Percentiles rank a stretch among this genome's conserved stretches.
Conservation (phyloP, 108 stramenopile genomes). For the Cyclotella distinguenda region DNA sequence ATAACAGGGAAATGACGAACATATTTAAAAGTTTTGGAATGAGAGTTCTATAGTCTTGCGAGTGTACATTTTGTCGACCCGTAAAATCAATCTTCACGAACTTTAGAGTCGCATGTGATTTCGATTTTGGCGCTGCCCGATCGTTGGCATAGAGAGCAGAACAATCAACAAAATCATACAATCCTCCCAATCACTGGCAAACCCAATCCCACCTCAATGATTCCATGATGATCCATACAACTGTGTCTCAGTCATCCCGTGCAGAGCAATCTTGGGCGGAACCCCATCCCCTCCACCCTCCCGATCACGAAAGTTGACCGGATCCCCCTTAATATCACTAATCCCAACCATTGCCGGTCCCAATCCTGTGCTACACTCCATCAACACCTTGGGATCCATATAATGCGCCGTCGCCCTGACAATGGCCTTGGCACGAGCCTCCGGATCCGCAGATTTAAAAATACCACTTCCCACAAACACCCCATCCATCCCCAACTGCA, state of each 20-base stretch:
- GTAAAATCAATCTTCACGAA: too few relatives aligned
- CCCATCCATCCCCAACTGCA: constrained; percentile 99
- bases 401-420: constrained; percentile 96
- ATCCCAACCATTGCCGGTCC: constrained; percentile 99
- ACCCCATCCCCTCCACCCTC: constrained; percentile 94
- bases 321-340: constrained; percentile 93
- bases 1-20: too few relatives aligned
- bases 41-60: too few relatives aligned
- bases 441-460: constrained; percentile 94
- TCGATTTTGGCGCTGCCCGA: too few relatives aligned
- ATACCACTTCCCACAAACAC: constrained; percentile 99
- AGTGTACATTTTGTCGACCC: too few relatives aligned
- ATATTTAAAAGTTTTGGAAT: too few relatives aligned
- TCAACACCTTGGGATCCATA: constrained; percentile 95
- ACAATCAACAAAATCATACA: too few relatives aligned
- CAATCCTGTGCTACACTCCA: constrained; percentile 92
- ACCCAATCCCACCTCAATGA: too few relatives aligned
- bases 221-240: constrained; percentile 95
- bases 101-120: too few relatives aligned
- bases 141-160: too few relatives aligned
- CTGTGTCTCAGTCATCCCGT: constrained; percentile 90
- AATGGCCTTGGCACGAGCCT: constrained; percentile 93
- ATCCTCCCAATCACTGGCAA: too few relatives aligned
- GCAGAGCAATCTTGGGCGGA: constrained; percentile 88
- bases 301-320: constrained; percentile 97